Percentiles rank a stretch among this genome's conserved stretches.
Evolutionary conservation across 805 yeast genomes (phyloP).

Genomic region (Kuraishia cidri): DNA sequence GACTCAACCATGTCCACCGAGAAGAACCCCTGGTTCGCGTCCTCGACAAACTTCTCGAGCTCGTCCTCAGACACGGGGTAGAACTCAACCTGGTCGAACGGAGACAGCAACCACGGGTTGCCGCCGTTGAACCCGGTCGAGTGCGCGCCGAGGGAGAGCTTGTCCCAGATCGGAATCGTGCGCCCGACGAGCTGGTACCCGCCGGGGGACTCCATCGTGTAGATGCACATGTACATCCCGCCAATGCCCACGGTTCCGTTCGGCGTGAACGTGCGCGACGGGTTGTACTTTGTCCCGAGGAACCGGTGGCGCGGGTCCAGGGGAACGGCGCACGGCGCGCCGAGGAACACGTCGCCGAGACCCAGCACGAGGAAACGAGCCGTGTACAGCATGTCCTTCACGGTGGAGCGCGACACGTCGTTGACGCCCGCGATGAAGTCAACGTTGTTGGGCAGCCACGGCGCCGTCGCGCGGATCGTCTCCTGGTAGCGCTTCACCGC

Average conservation of each 20-base stretch:
- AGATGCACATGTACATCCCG: slow-evolving; percentile 98
- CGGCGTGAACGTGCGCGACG: slow-evolving; percentile 92
- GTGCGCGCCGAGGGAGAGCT: slow-evolving; percentile 68
- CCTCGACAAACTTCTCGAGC: slow-evolving; percentile 60
- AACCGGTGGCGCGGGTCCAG: slow-evolving; percentile 93
- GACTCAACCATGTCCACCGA: slow-evolving; percentile 66
- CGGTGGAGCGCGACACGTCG: slow-evolving; percentile 66
- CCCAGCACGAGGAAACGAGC: slow-evolving; percentile 92
- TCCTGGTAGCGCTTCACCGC: slow-evolving; percentile 90
- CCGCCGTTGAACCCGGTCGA: slow-evolving; percentile 29
- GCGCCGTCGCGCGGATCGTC: slow-evolving; percentile 88
- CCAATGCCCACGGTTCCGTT: slow-evolving; percentile 98
- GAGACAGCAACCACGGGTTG: slow-evolving; percentile 84
- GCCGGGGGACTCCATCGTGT: slow-evolving; percentile 98
- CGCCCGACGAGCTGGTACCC: slow-evolving; percentile 96
- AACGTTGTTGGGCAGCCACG: slow-evolving; percentile 97
- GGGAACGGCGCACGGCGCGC: slow-evolving; percentile 98
- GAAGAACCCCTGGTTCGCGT: slow-evolving; percentile 75
- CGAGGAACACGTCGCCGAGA: slow-evolving; percentile 93
- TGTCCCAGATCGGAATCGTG: slow-evolving; percentile 97
- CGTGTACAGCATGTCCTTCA: slow-evolving; percentile 75
- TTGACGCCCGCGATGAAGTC: slow-evolving; percentile 87
- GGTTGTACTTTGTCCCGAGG: slow-evolving; percentile 90
- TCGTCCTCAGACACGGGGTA: slow-evolving; percentile 87
- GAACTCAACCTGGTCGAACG: slow-evolving; percentile 92